Evolutionary conservation across 1,284 basidiomycete genomes (phyloP).

Genomic region (Ustilago curta): DNA sequence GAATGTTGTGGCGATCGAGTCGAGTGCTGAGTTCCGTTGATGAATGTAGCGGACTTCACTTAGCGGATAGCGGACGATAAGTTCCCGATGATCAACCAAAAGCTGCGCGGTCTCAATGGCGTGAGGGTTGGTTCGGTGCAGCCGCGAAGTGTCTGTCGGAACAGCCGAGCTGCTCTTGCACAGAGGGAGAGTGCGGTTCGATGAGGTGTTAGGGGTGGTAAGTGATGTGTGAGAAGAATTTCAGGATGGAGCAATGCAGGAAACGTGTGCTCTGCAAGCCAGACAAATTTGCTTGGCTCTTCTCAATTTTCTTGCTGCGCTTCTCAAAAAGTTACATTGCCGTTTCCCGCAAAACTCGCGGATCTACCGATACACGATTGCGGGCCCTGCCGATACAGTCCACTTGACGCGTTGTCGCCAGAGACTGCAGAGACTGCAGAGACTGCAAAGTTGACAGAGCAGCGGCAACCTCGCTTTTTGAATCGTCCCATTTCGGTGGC

Average conservation of each 20-base stretch:
- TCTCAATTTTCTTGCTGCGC: slow-evolving; percentile 26
- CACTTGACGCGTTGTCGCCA: slow-evolving; percentile 7
- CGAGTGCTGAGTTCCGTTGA: too few species aligned
- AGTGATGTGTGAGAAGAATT: slow-evolving; percentile 1
- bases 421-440: neutral
- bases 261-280: slow-evolving; percentile 3
- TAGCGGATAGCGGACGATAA: neutral
- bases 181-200: neutral
- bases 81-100: neutral
- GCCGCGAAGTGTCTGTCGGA: neutral
- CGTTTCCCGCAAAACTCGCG: slow-evolving; percentile 22
- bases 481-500: slow-evolving; percentile 2
- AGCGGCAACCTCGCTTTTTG: neutral
- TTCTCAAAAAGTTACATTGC: slow-evolving; percentile 29
- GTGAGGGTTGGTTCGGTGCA: neutral
- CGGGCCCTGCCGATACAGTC: neutral
- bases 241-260: neutral
- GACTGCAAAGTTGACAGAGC: too few species aligned
- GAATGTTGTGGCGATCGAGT: neutral
- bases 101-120: neutral
- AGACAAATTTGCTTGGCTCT: slow-evolving; percentile 11
- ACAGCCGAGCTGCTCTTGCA: too few species aligned
- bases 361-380: slow-evolving; percentile 22
- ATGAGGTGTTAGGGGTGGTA: neutral
- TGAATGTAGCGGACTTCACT: too few species aligned